phyloP scores from a whole-genome alignment of 805 yeast genomes.

The Cyberlindnera bimundalis region DNA sequence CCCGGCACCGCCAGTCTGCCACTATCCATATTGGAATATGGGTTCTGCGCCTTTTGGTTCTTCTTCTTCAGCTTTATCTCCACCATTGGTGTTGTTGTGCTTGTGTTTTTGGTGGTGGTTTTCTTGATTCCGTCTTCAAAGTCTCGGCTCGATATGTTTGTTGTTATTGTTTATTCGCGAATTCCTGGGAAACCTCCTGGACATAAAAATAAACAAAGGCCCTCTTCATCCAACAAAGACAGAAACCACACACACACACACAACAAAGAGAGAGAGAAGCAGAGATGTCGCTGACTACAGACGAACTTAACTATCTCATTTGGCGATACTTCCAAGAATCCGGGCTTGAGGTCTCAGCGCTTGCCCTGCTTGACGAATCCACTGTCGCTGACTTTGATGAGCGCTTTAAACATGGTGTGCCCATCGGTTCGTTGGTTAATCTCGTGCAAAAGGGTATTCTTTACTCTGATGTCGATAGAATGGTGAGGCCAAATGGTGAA shows the following conservation, averaged over 20 bases:
- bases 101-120: neutral
- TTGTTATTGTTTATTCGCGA: neutral
- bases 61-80: slow-evolving; percentile 5
- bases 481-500: slow-evolving; percentile 39
- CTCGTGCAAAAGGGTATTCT: slow-evolving; percentile 84
- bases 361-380: slow-evolving; percentile 75
- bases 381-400: slow-evolving; percentile 55
- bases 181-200: neutral
- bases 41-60: slow-evolving; percentile 4
- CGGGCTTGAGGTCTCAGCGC: slow-evolving; percentile 72
- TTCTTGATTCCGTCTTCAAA: too few relatives aligned
- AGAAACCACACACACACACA: neutral
- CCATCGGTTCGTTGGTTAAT: slow-evolving; percentile 78
- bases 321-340: slow-evolving; percentile 92
- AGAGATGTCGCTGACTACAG: slow-evolving; percentile 74
- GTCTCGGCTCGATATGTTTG: neutral
- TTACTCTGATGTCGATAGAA: slow-evolving; percentile 65
- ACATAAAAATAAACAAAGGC: too few relatives aligned
- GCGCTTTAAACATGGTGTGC: slow-evolving; percentile 47
- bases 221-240: too few relatives aligned
- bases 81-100: too few relatives aligned
- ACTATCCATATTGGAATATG: neutral
- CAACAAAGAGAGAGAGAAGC: neutral
- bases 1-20: slow-evolving; percentile 5
- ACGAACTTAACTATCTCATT: slow-evolving; percentile 82